These are phyloP conservation scores for Colletotrichum endophyticum DNA, from an alignment of 2,329 filamentous ascomycete genomes.

Conservation along the genomic window DNA sequence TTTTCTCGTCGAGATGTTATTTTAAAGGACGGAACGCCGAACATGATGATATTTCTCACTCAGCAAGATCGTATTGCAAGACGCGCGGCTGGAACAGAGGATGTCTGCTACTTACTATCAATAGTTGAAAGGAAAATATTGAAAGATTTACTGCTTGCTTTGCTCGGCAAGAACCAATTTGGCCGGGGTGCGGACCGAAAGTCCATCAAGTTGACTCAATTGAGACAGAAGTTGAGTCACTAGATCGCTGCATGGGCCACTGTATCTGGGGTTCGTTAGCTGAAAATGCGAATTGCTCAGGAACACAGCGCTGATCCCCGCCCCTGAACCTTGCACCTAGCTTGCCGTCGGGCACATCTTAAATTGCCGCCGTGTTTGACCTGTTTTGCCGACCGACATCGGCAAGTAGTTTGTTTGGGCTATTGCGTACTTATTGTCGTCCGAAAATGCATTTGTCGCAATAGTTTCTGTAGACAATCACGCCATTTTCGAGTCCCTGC, in stretches of 20 bases:
- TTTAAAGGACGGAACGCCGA: fast-evolving
- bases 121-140: background rate
- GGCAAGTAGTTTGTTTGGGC: background rate
- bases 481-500: background rate
- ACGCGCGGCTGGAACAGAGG: background rate
- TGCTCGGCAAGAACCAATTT: background rate
- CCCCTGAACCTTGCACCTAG: background rate
- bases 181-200: background rate
- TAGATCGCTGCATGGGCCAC: background rate
- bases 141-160: background rate
- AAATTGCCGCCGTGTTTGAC: background rate
- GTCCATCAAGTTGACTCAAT: background rate
- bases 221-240: background rate
- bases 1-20: background rate
- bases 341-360: background rate
- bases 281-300: background rate
- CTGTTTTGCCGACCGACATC: background rate
- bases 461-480: background rate
- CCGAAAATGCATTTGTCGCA: background rate
- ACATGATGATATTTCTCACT: background rate
- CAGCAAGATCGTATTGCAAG: background rate
- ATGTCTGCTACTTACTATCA: background rate
- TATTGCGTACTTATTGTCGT: background rate
- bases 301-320: background rate
- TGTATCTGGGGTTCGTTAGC: background rate